These are phyloP conservation scores for Linnemannia hyalina DNA, from an alignment of 192 early-diverging fungal species.

Conservation along the genomic window DNA sequence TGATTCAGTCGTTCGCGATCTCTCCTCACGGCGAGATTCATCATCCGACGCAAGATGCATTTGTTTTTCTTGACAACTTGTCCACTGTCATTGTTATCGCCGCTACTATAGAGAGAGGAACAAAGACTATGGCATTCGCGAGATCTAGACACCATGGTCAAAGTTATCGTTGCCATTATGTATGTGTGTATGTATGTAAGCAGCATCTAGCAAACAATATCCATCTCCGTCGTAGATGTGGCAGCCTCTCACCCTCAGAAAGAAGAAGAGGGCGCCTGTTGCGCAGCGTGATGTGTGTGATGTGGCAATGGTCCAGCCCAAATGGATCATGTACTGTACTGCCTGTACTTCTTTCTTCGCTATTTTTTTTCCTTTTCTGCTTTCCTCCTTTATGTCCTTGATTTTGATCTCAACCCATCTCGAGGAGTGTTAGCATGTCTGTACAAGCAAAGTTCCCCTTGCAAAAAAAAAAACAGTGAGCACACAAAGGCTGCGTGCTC, in stretches of 20 bases:
- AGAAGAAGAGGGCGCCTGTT: background rate
- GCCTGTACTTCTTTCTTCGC: too few relatives aligned
- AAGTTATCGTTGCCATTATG: too few relatives aligned
- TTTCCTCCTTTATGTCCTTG: background rate
- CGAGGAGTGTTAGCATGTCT: too few relatives aligned
- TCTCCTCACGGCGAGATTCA: background rate
- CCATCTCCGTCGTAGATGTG: background rate
- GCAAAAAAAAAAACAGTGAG: background rate
- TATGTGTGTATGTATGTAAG: too few relatives aligned
- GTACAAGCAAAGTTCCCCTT: too few relatives aligned
- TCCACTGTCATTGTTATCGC: too few relatives aligned
- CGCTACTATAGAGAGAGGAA: too few relatives aligned
- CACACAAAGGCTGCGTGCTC: background rate
- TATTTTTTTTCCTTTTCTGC: background rate
- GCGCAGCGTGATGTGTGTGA: background rate
- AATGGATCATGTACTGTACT: too few relatives aligned
- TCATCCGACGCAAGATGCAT: background rate
- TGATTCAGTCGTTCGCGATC: background rate
- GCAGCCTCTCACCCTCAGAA: background rate
- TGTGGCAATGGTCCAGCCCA: background rate
- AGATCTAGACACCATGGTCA: too few relatives aligned
- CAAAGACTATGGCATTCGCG: too few relatives aligned
- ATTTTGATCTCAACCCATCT: too few relatives aligned
- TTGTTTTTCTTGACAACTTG: background rate
- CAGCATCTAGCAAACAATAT: background rate